These are phyloP conservation scores for Groenewaldozyma sp. DNA, from an alignment of 1,139 yeast genomes.

Conservation along the genomic window DNA sequence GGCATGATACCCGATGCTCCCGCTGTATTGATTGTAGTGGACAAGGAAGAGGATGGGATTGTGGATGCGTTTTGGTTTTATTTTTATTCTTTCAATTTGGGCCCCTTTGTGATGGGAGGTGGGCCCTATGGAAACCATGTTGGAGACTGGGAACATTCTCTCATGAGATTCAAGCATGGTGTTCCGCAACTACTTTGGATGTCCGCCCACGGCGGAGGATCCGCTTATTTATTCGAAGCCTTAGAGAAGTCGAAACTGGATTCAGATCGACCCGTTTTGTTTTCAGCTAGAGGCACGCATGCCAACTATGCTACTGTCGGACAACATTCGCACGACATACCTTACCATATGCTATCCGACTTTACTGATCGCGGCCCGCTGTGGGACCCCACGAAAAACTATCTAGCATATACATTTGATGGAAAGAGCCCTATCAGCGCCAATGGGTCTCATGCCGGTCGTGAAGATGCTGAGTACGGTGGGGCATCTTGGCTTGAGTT, in stretches of 20 bases:
- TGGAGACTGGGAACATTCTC: slow-evolving; percentile 97
- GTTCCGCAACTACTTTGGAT: slow-evolving; percentile 90
- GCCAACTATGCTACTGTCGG: slow-evolving; percentile 97
- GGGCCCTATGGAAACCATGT: slow-evolving; percentile 97
- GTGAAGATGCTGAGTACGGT: slow-evolving; percentile 51
- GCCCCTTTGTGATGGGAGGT: slow-evolving; percentile 94
- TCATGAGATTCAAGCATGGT: slow-evolving; percentile 76
- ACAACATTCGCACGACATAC: slow-evolving; percentile 90
- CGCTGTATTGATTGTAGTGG: slow-evolving; percentile 71
- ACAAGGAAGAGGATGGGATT: slow-evolving; percentile 79
- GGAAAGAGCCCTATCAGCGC: slow-evolving; percentile 39
- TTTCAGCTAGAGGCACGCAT: slow-evolving; percentile 92
- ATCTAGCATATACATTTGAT: slow-evolving; percentile 69
- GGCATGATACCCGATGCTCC: slow-evolving; percentile 74
- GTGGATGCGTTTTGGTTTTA: slow-evolving; percentile 94
- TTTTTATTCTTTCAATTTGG: slow-evolving; percentile 86
- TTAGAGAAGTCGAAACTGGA: slow-evolving; percentile 55
- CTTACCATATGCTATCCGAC: slow-evolving; percentile 82
- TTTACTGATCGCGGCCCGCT: slow-evolving; percentile 91
- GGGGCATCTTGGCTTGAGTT: slow-evolving; percentile 57
- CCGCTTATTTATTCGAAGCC: slow-evolving; percentile 70
- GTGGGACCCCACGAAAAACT: slow-evolving; percentile 87
- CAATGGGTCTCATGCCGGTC: slow-evolving; percentile 40
- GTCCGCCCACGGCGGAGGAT: slow-evolving; percentile 98
- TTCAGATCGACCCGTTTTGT: slow-evolving; percentile 57